Evolutionary conservation across 2,329 filamentous ascomycete species (phyloP).

Genomic region (Amauroascus verrucosus): DNA sequence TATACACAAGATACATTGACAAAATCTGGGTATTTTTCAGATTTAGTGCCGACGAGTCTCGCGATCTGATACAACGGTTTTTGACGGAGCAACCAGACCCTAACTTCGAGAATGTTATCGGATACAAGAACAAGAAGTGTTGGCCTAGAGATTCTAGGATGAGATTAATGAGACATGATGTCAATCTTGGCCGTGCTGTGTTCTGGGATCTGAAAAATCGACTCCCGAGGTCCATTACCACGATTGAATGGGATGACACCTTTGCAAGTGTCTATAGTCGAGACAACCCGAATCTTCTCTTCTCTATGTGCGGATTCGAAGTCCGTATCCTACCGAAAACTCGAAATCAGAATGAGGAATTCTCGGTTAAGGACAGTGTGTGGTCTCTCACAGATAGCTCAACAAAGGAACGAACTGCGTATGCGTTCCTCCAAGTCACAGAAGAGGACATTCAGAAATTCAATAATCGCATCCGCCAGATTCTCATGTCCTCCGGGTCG

Average conservation of each 20-base stretch:
- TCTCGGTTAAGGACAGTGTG: conserved; percentile 93
- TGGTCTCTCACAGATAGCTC: conserved; percentile 97
- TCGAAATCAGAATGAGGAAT: conserved; percentile 90
- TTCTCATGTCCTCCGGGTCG: conserved; percentile 98
- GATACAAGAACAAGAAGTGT: conserved; percentile 98
- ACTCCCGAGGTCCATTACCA: conserved; percentile 85
- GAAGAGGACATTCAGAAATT: conserved; percentile 98
- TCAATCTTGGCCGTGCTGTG: conserved; percentile 90
- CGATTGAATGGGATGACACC: conserved; percentile 98
- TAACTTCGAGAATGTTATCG: conserved; percentile 98
- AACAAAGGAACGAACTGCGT: conserved; percentile 90
- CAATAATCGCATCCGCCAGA: conserved; percentile 97
- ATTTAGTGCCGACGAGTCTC: conserved; percentile 85
- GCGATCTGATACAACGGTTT: conserved; percentile 94
- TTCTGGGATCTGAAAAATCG: conserved; percentile 99
- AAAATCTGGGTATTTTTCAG: conserved; percentile 97
- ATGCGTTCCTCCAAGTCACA: conserved; percentile 94
- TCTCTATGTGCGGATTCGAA: conserved; percentile 97
- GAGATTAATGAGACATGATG: conserved; percentile 97
- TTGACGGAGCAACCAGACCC: conserved; percentile 96
- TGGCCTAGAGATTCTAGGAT: conserved; percentile 97
- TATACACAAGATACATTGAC: conserved; percentile 98
- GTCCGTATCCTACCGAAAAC: conserved; percentile 93
- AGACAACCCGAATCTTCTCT: conserved; percentile 93
- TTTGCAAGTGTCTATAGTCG: conserved; percentile 97